Percentiles rank a stretch among this genome's conserved stretches.
Evolutionary conservation across 1,139 yeast genomes (phyloP).

Genomic region (Casaregolazyma lundiana): DNA sequence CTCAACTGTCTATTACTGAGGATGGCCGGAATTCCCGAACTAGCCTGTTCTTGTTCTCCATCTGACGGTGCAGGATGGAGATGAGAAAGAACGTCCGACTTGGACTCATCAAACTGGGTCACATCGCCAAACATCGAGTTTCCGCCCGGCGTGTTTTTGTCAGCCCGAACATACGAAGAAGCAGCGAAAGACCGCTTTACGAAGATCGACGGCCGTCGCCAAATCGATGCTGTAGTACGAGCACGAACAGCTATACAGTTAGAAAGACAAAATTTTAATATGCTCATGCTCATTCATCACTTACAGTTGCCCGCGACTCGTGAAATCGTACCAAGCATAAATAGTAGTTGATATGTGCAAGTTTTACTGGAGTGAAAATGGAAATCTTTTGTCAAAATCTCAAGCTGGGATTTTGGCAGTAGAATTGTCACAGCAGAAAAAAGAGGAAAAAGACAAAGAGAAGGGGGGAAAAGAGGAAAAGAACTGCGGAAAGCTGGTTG

Average conservation of each 20-base stretch:
- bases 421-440: too few species aligned
- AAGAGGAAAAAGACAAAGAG: not conserved
- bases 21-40: conserved; percentile 9
- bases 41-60: conserved; percentile 1
- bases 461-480: not conserved
- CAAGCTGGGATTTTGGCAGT: too few species aligned
- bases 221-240: not conserved
- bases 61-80: conserved; percentile 9
- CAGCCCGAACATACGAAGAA: conserved; percentile 1
- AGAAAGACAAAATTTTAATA: not conserved
- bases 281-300: not conserved
- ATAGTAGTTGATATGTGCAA: not conserved
- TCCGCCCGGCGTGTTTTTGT: conserved; percentile 13
- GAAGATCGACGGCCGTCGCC: not conserved
- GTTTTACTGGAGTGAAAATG: not conserved
- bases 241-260: not conserved
- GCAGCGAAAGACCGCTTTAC: conserved; percentile 1
- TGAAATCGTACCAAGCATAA: not conserved
- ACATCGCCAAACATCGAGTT: conserved; percentile 24
- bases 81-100: conserved; percentile 18
- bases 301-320: not conserved
- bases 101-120: conserved; percentile 19
- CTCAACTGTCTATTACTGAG: conserved; percentile 19
- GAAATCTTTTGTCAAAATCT: not conserved
- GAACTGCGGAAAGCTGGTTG: too few species aligned